A percentile compares a stretch with the other conserved stretches of the same genome.
These are phyloP conservation scores for Erysimum pusillum DNA, from an alignment of 441 rosid genomes.

Conservation along the genomic window DNA sequence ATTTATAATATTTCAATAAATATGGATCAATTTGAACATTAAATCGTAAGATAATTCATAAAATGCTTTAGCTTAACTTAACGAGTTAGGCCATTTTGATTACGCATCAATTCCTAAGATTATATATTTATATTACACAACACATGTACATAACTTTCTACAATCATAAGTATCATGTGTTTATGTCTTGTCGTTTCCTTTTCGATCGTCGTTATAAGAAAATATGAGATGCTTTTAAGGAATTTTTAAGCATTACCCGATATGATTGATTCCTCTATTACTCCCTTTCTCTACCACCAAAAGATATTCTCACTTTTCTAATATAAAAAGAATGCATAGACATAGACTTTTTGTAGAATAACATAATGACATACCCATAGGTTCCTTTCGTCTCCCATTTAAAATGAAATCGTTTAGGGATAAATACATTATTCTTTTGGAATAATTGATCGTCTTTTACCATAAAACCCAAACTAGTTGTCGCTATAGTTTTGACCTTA, in stretches of 20 bases:
- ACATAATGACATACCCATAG: not conserved
- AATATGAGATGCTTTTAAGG: not conserved
- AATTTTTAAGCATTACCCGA: constrained; percentile 28
- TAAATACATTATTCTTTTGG: not conserved
- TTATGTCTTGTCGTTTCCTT: constrained; percentile 9
- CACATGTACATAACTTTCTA: not conserved
- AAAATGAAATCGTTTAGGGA: constrained; percentile 5
- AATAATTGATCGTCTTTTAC: constrained; percentile 8
- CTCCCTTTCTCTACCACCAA: constrained; percentile 33
- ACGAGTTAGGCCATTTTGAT: not conserved
- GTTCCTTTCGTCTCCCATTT: not conserved
- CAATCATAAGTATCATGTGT: constrained; percentile 26
- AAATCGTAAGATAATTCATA: not conserved
- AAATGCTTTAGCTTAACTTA: not conserved
- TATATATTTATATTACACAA: not conserved
- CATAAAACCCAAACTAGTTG: constrained; percentile 2
- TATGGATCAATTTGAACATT: no score
- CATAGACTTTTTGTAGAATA: constrained; percentile 12
- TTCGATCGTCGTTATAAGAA: constrained; percentile 6
- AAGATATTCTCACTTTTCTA: constrained; percentile 23
- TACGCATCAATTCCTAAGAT: not conserved
- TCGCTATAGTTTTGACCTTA: constrained; percentile 23
- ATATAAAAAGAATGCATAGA: no score
- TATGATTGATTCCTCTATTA: constrained; percentile 7
- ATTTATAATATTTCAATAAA: no score